Percentiles rank a stretch among this genome's conserved stretches.
phyloP scores from a whole-genome alignment of 192 early-diverging fungal genomes.

The Podila epigama region DNA sequence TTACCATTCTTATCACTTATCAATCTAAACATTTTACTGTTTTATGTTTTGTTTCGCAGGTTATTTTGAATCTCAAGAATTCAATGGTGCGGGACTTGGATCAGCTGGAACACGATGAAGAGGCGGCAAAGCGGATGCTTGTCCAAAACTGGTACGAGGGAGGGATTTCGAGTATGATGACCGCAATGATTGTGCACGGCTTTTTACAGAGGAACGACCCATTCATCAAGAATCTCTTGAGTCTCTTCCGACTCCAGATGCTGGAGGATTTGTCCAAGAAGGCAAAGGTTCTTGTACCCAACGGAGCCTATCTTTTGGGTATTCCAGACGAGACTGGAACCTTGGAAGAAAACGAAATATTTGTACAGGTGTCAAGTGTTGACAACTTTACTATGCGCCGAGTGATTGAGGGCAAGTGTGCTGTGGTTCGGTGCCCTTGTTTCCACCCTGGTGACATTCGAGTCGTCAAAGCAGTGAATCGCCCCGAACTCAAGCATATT shows the following conservation, averaged over 20 bases:
- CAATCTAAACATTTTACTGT: neutral
- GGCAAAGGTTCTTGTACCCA: slow-evolving; percentile 60
- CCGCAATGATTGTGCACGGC: slow-evolving; percentile 54
- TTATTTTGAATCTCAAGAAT: slow-evolving; percentile 60
- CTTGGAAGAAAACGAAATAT: slow-evolving; percentile 57
- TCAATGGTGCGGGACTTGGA: slow-evolving; percentile 49
- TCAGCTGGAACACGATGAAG: slow-evolving; percentile 42
- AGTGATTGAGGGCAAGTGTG: slow-evolving; percentile 51
- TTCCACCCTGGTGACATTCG: slow-evolving; percentile 75
- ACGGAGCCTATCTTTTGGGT: slow-evolving; percentile 63
- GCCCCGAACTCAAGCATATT: slow-evolving; percentile 52
- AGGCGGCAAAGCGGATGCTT: slow-evolving; percentile 47
- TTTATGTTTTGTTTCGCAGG: slow-evolving; percentile 1
- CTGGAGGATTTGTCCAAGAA: slow-evolving; percentile 58
- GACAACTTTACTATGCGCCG: slow-evolving; percentile 6
- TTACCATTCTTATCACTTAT: too few species aligned
- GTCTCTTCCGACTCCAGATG: slow-evolving; percentile 51
- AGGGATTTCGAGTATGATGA: slow-evolving; percentile 50
- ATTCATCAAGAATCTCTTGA: slow-evolving; percentile 51
- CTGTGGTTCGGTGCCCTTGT: slow-evolving; percentile 65
- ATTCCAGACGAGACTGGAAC: slow-evolving; percentile 59
- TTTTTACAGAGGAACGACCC: slow-evolving; percentile 55
- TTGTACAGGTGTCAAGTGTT: slow-evolving; percentile 53
- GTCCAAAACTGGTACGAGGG: slow-evolving; percentile 53
- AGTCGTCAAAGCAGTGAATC: slow-evolving; percentile 64